Base-by-base conservation (phyloP, 768 basidiomycete genomes). In the Hortiboletus flavorubellus region DNA sequence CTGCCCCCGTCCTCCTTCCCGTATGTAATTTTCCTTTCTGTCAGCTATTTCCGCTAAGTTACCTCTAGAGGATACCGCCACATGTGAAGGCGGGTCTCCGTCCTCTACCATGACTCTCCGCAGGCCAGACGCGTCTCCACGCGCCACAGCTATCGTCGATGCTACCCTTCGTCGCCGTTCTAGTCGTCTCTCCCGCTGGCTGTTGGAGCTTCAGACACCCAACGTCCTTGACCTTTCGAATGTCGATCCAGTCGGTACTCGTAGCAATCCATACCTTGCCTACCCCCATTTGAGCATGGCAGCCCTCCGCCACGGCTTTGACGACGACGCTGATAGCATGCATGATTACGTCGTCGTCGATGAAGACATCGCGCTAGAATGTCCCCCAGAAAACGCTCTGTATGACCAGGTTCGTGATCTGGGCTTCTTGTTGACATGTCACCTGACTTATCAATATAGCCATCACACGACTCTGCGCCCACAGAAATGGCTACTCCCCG, bases 271-370 rank as follows among this genome's bases (percentile, higher is more conserved):
- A n/a, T 78, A 75, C 60, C 73, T 76, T 46, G 73, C 76, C 0
- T 76, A 76, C 44, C 74, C 76, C 11, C 72, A 73, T 47, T 54
- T 72, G 54, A 71, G 45, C 56, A 54, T 64, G 54, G 60, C 68
- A 18, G 55, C 72, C 29, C 57, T 72, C 46, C 59, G 61, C 43
- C 66, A 49, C 31, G 65, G 65, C 45, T 50, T 59, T 6, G 73
- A 75, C 51, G 73, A 75, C 51, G 76, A 74, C 40, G 62, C 59
- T 12, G 67, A 65, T 33, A 72, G 72, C 48, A 59, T 71, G 54
- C 70, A 77, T 21, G 73, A 75, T 54, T 79, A 74, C 58, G 74
- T 79, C 53, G 56, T 78, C 46, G 67, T 79, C 48, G 73, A 74
- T 49, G 70, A 68, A 34, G 66, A 62, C 44, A 63, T 67, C 11